Base-by-base conservation (phyloP, 164 flowering plant genomes). In the Vitis rotundifolia region DNA sequence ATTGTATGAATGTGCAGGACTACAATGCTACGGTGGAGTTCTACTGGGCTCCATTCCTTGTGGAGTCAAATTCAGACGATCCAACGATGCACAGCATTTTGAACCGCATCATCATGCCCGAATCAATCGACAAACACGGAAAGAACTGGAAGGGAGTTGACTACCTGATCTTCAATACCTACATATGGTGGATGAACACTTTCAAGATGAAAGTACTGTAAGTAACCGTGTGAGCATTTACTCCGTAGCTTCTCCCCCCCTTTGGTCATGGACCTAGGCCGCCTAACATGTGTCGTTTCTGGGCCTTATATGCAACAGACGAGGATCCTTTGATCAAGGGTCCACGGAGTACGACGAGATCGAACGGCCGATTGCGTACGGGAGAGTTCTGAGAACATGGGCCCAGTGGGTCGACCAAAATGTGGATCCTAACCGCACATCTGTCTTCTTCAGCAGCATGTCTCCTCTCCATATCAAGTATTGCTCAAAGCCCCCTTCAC, bases 161-260 rank as follows among this genome's bases (percentile, higher is more conserved):
- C 71, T 92, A 74, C 76, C 84, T 96, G 60, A 71, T 96, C 71
- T 96, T 96, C 72, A 96, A 96, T 74, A 90, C 97, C 0, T 96
- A 96, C 76, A 91, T 96, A 6, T 96, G 99, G 98, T 96, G 99
- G 99, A 93, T 96, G 98, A 96, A 96, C 86, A 88, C 97, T 64
- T 61, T 67, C 78, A 62, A 73, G 19, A 96, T 93, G 90, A 96
- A 93, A 89, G 87, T 93, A 53, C 65, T 95, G 98, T 93, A 82
- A 86, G 98, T 85, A 10, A 50, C 2, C 44, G 44, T 37, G 44
- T 37, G 44, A 37, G 44, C 44, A 37, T 6, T 37, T 5, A 5
- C 44, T 6, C 44, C 44, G 44, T 37, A 37, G 44, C 7, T 37
- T 37, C 44, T 37, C 44, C 7, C 44, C 44, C 44, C 44, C 2